Evolutionary conservation across 2,329 filamentous ascomycete genomes (phyloP).

Genomic region (Diaporthe australafricana): DNA sequence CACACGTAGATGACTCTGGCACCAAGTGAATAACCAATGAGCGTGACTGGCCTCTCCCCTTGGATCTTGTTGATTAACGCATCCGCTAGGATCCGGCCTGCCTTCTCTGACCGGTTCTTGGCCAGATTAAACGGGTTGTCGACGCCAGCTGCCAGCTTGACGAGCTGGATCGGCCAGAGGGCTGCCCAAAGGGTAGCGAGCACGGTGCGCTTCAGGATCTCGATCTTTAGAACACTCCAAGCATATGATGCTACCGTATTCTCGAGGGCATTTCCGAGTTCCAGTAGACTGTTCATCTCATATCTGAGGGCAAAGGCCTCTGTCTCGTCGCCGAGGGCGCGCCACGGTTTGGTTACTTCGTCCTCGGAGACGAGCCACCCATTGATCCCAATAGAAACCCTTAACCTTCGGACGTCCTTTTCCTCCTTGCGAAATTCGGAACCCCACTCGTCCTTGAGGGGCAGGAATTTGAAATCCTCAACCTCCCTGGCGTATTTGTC

Average conservation of each 20-base stretch:
- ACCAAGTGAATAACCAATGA: conserved; percentile 86
- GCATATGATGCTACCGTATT: conserved; percentile 80
- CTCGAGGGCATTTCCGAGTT: conserved; percentile 79
- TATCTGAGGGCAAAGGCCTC: conserved; percentile 89
- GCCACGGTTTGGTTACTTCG: conserved; percentile 85
- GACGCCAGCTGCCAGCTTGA: conserved; percentile 75
- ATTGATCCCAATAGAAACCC: conserved; percentile 87
- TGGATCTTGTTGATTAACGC: conserved; percentile 85
- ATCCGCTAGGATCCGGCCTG: conserved; percentile 82
- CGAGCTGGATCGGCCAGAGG: conserved; percentile 75
- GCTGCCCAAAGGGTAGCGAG: conserved; percentile 76
- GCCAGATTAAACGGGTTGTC: conserved; percentile 88
- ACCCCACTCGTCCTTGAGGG: conserved; percentile 66
- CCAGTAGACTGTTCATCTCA: conserved; percentile 82
- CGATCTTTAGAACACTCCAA: conserved; percentile 78
- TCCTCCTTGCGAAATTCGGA: conserved; percentile 45
- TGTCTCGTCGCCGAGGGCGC: conserved; percentile 74
- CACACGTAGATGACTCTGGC: conserved; percentile 87
- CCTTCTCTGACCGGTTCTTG: conserved; percentile 82
- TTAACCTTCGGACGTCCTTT: conserved; percentile 64
- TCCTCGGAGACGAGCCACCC: conserved; percentile 84
- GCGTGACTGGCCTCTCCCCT: conserved; percentile 82
- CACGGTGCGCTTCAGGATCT: conserved; percentile 80
- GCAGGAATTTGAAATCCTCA: conserved; percentile 83
- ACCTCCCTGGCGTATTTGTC: conserved; percentile 89